Evolutionary conservation across 768 basidiomycete genomes (phyloP).

Genomic region (Myochromella boudieri): DNA sequence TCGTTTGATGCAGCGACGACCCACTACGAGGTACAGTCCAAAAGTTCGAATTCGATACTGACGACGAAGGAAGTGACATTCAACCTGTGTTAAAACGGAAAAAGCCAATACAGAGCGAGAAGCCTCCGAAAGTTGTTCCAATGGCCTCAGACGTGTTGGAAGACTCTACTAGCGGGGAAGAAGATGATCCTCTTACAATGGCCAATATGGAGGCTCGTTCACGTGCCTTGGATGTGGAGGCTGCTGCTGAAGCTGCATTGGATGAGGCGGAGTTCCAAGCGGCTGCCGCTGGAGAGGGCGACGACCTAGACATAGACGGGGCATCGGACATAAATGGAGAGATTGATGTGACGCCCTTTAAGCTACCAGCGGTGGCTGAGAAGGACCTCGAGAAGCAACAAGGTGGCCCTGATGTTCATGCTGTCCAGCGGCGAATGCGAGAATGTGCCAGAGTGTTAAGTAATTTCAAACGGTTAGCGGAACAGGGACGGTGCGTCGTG

Average conservation of each 20-base stretch:
- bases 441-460: conserved; percentile 70
- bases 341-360: conserved; percentile 51
- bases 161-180: conserved; percentile 44
- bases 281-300: conserved; percentile 46
- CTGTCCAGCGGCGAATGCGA: conserved; percentile 78
- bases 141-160: conserved; percentile 52
- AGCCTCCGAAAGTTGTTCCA: conserved; percentile 49
- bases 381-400: conserved; percentile 67
- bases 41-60: conserved; percentile 66
- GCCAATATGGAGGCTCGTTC: conserved; percentile 83
- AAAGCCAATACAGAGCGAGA: conserved; percentile 54
- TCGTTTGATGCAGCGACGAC: conserved; percentile 44
- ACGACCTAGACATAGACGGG: conserved; percentile 41
- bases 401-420: conserved; percentile 71
- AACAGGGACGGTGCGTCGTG: conserved; percentile 61
- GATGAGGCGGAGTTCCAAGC: conserved; percentile 68
- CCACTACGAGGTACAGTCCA: conserved; percentile 48
- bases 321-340: conserved; percentile 49
- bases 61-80: conserved; percentile 46
- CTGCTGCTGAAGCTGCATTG: conserved; percentile 65
- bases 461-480: conserved; percentile 69
- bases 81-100: conserved; percentile 36
- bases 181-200: conserved; percentile 60
- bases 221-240: conserved; percentile 69
- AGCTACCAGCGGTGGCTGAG: conserved; percentile 70